Percentiles rank a stretch among this genome's conserved stretches.
Evolutionary conservation across 2,329 filamentous ascomycete genomes (phyloP).

Genomic region (Sphaerostilbella broomeana): DNA sequence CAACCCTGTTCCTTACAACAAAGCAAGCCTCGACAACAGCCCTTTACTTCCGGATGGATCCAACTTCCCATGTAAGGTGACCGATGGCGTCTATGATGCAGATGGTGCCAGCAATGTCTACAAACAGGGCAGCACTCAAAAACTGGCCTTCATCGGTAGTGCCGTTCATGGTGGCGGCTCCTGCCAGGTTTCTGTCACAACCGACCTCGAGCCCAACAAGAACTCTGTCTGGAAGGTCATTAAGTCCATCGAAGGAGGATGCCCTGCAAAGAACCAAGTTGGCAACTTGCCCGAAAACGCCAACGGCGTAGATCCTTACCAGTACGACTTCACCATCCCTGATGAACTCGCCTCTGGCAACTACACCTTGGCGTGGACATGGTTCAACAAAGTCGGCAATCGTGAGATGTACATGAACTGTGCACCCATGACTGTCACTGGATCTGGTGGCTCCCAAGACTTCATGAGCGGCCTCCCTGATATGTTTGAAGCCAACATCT

Average conservation of each 20-base stretch:
- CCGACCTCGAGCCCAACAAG: constrained; percentile 61
- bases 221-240: constrained; percentile 79
- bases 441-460: constrained; percentile 39
- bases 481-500: constrained; percentile 63
- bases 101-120: constrained; percentile 51
- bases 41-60: constrained; percentile 56
- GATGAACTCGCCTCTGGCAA: constrained; percentile 64
- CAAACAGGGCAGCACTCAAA: constrained; percentile 33
- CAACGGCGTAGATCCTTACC: constrained; percentile 39
- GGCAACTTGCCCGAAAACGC: constrained; percentile 54
- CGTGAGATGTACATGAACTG: constrained; percentile 99
- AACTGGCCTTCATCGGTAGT: constrained; percentile 59
- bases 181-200: constrained; percentile 83
- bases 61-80: constrained; percentile 79
- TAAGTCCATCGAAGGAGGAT: constrained; percentile 79
- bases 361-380: constrained; percentile 83
- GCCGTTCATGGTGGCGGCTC: constrained; percentile 87
- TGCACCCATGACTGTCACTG: constrained; percentile 62
- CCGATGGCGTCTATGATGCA: constrained; percentile 38
- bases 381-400: constrained; percentile 90
- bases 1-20: constrained; percentile 57
- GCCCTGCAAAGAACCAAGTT: constrained; percentile 52
- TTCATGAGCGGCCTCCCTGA: constrained; percentile 59
- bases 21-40: constrained; percentile 42
- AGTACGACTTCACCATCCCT: constrained; percentile 67